These are phyloP conservation scores for Ophiocordyceps sinensis DNA, from an alignment of 2,329 filamentous ascomycete species.

Conservation along the genomic window DNA sequence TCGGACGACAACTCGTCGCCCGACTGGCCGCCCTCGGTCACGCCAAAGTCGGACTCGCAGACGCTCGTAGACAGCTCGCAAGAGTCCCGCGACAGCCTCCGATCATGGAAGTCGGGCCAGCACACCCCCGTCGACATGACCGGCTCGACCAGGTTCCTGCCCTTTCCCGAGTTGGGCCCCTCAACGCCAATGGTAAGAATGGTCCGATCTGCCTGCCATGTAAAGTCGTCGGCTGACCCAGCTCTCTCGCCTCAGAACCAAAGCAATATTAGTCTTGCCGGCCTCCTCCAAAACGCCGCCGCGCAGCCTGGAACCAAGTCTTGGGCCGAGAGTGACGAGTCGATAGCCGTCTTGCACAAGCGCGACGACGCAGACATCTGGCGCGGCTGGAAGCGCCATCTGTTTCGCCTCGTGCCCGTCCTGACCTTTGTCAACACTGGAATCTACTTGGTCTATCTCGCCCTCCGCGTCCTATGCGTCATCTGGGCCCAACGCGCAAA, in stretches of 20 bases:
- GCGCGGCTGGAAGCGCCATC: conserved; percentile 26
- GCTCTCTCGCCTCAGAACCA: conserved; percentile 17
- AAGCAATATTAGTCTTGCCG: conserved; percentile 26
- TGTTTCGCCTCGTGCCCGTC: conserved; percentile 23
- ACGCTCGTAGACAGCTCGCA: conserved; percentile 13
- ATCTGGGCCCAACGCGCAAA: conserved; percentile 31
- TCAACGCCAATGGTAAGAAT: conserved; percentile 7
- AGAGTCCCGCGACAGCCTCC: conserved; percentile 9
- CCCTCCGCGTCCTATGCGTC: conserved; percentile 35
- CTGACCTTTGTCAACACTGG: conserved; percentile 24
- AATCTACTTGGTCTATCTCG: conserved; percentile 35
- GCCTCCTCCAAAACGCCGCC: conserved; percentile 19
- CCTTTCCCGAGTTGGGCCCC: conserved; percentile 4
- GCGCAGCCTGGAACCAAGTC: conserved; percentile 17
- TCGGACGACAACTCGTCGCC: conserved; percentile 4
- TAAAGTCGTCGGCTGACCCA: background rate
- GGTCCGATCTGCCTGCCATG: background rate
- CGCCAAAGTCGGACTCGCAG: conserved; percentile 12
- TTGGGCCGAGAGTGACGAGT: conserved; percentile 14
- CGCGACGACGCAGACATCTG: conserved; percentile 29
- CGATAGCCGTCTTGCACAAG: conserved; percentile 25
- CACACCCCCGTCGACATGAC: conserved; percentile 6
- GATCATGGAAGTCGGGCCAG: conserved; percentile 9
- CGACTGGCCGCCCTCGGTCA: conserved; percentile 7
- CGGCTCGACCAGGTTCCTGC: conserved; percentile 3